Base-by-base conservation (phyloP, 768 basidiomycete genomes). In the Tylopilus cervinicoccineus region DNA sequence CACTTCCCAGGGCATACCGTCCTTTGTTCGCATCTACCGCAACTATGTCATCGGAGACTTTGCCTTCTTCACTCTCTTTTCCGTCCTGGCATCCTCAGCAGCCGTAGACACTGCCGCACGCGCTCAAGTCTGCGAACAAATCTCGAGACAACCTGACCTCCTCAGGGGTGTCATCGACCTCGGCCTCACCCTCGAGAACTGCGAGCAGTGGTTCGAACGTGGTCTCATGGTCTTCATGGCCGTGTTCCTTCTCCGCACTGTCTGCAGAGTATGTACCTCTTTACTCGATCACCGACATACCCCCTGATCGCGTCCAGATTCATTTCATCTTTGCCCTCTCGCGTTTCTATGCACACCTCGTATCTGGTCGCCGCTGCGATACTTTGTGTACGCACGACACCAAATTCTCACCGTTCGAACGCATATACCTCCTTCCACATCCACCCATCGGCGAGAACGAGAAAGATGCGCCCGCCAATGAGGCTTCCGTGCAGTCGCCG, bases 11-110 rank as follows among this genome's bases (percentile, higher is more conserved):
- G 77, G 72, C 60, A 78, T 78, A 52, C 72, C 82, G 5, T 69
- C 79, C 1, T 79, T 81, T 53, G 79, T 91, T 43, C 84, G 85
- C 46, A 81, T 91, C 56, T 91, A 88, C 70, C 81, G 88, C 52
- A 87, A 88, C 70, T 89, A 84, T 55, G 80, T 86, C 47, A 81
- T 88, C 53, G 88, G 84, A 43, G 87, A 90, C 68, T 82, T 90
- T 60, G 76, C 77, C 4, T 85, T 87, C 67, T 79, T 80, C 64
- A 73, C 80, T 6, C 70, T 86, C 46, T 76, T 78, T 34, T 77
- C 84, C 11, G 60, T 75, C 14, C 46, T 81, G 28, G 76, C 76
- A 43, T 77, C 78, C 7, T 85, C 84, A 60, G 76, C 74, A 8
- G 76, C 82, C 2, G 83, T 84, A 63, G 75, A 73, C 45, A 62